phyloP scores from a whole-genome alignment of 345 rosid genomes.

The Pistacia vera region DNA sequence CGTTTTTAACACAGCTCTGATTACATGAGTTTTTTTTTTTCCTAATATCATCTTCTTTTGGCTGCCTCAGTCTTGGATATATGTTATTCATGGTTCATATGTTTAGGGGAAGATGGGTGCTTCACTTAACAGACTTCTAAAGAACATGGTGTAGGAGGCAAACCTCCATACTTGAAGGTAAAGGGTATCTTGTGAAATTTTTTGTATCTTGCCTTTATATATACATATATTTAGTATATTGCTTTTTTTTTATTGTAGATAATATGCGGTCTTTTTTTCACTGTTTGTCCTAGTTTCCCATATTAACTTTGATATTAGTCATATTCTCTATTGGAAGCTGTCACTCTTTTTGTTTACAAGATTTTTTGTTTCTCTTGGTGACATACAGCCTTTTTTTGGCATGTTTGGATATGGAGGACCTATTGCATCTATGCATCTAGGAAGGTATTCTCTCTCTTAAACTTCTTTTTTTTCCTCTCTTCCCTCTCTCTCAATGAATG shows the following conservation, averaged over 20 bases:
- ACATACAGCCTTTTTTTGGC: conserved; percentile 58
- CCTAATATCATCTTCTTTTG: neutral
- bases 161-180: conserved; percentile 79
- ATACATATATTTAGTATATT: neutral
- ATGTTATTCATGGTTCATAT: conserved; percentile 16
- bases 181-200: neutral
- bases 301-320: neutral
- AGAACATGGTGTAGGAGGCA: conserved; percentile 50
- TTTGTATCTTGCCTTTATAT: neutral
- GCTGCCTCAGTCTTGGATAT: neutral
- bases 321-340: neutral
- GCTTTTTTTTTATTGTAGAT: neutral
- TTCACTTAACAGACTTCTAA: conserved; percentile 60
- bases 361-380: conserved; percentile 8
- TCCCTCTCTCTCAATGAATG: neutral
- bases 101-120: conserved; percentile 79
- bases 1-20: neutral
- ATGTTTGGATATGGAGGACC: conserved; percentile 73
- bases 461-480: neutral
- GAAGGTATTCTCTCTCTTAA: conserved; percentile 36
- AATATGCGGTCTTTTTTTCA: neutral
- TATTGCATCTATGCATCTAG: conserved; percentile 61
- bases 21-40: neutral
- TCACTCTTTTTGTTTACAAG: neutral
- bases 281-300: neutral